These are phyloP conservation scores for Taxillus chinensis DNA, from an alignment of 164 flowering plant species.

Conservation along the genomic window DNA sequence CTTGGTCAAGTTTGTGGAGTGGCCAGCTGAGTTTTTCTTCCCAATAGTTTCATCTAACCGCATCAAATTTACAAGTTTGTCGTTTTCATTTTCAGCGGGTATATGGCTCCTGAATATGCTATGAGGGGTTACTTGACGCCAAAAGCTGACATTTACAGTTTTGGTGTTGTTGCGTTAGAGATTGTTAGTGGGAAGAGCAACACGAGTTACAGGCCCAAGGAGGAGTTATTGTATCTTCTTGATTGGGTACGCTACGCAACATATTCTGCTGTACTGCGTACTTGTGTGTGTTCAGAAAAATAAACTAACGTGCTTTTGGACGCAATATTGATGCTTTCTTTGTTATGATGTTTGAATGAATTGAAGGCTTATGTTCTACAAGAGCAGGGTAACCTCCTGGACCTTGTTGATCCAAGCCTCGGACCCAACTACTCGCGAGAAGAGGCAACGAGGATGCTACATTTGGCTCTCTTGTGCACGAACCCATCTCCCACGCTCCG, in stretches of 20 bases:
- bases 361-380: conserved; percentile 55
- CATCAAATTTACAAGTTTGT: not conserved
- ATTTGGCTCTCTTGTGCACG: conserved; percentile 61
- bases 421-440: conserved; percentile 36
- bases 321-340: no score
- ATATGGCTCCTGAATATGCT: conserved; percentile 95
- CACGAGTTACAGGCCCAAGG: conserved; percentile 43
- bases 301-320: no score
- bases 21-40: no score
- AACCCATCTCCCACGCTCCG: conserved; percentile 64
- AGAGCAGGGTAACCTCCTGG: conserved; percentile 62
- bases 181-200: conserved; percentile 78
- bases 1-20: no score
- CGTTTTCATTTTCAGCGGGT: conserved; percentile 43
- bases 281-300: no score
- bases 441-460: conserved; percentile 53
- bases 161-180: conserved; percentile 66
- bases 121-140: conserved; percentile 73
- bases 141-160: conserved; percentile 89
- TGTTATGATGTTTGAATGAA: no score
- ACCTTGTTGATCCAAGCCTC: conserved; percentile 63
- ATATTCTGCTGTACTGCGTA: not conserved
- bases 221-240: conserved; percentile 55
- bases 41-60: no score
- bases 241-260: conserved; percentile 57